phyloP scores from a whole-genome alignment of 176 grass and related monocot species.

The Triticum turgidum region DNA sequence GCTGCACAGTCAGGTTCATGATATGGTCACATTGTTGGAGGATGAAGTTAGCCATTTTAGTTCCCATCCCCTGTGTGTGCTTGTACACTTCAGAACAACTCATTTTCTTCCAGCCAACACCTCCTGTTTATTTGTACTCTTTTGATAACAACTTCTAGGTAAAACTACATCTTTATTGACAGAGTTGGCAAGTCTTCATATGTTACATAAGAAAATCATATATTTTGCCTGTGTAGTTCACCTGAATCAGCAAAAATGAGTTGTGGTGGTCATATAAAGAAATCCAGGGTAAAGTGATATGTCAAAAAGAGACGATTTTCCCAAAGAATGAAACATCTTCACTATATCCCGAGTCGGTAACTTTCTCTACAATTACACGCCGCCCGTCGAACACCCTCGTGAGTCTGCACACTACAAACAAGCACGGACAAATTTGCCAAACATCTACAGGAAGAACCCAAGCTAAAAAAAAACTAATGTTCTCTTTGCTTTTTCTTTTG shows the following conservation, averaged over 20 bases:
- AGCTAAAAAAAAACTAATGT: conserved; percentile 1
- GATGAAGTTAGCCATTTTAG: not conserved
- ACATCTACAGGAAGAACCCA: conserved; percentile 29
- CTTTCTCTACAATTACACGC: conserved; percentile 41
- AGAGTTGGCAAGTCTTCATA: not conserved
- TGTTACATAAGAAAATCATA: not conserved
- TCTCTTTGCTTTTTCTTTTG: not conserved
- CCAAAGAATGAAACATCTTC: conserved; percentile 36
- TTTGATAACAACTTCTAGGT: not conserved
- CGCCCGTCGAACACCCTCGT: not conserved
- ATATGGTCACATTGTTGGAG: not conserved
- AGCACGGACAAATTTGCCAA: conserved; percentile 23
- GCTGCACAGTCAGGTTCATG: not conserved
- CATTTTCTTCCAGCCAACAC: not conserved
- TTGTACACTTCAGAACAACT: not conserved
- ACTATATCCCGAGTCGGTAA: conserved; percentile 24
- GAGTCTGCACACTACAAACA: conserved; percentile 9
- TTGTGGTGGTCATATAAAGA: too few species aligned
- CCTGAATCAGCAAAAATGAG: not conserved
- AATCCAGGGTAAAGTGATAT: not conserved
- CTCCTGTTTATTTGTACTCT: not conserved
- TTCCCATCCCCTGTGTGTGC: not conserved
- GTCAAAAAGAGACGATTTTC: not conserved
- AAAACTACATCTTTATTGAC: not conserved
- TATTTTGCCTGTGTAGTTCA: not conserved